A percentile compares a stretch with the other conserved stretches of the same genome.
These are phyloP conservation scores for Ordospora pajunii DNA, from an alignment of 371 early-diverging fungal species.

Conservation along the genomic window DNA sequence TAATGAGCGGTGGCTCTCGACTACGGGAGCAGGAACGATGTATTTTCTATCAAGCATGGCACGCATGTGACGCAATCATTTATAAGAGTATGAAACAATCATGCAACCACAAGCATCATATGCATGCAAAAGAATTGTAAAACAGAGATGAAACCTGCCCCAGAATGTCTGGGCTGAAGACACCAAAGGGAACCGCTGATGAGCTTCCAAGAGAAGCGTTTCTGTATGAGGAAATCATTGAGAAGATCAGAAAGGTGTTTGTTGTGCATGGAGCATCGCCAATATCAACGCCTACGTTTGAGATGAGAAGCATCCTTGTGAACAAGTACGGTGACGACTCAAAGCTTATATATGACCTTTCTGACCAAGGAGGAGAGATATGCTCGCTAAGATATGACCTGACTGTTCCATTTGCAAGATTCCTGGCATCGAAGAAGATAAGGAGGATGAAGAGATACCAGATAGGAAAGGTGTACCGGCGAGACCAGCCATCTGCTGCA, in stretches of 20 bases:
- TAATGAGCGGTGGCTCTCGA: not conserved
- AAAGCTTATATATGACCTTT: conserved; percentile 91
- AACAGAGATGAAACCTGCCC: conserved; percentile 13
- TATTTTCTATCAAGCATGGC: not conserved
- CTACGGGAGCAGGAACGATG: not conserved
- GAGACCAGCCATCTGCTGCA: conserved; percentile 93
- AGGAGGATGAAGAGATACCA: conserved; percentile 75
- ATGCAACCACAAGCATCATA: not conserved
- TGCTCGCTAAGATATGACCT: conserved; percentile 92
- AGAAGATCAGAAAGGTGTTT: conserved; percentile 72
- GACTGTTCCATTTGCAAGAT: conserved; percentile 97
- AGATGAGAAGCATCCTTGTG: conserved; percentile 84
- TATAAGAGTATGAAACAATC: not conserved
- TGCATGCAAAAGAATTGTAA: not conserved
- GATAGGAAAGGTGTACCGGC: conserved; percentile 93
- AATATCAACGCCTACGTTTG: conserved; percentile 97
- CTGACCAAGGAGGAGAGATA: conserved; percentile 93
- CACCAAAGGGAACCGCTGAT: conserved; percentile 81
- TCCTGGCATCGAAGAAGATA: conserved; percentile 83
- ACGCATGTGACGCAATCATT: not conserved
- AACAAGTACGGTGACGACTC: conserved; percentile 98
- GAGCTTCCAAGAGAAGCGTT: conserved; percentile 84
- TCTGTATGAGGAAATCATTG: conserved; percentile 76
- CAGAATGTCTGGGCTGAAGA: conserved; percentile 34
- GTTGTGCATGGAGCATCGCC: conserved; percentile 88